A percentile compares a stretch with the other conserved stretches of the same genome.
Conservation (phyloP, 257 asterid species). For the Marsdenia floribunda region DNA sequence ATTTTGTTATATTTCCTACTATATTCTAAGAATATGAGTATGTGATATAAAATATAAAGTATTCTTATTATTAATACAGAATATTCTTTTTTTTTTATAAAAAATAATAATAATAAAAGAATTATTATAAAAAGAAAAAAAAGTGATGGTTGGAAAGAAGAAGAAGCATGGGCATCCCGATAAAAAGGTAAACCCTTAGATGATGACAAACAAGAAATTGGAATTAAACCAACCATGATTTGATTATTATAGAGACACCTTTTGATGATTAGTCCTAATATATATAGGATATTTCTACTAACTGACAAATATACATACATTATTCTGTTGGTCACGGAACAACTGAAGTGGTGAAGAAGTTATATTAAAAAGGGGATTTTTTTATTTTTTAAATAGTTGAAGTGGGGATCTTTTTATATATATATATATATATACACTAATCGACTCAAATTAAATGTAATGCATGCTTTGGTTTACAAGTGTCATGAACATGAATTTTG, state of each 20-base stretch:
- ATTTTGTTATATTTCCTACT: background rate
- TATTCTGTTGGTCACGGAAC: conserved; percentile 32
- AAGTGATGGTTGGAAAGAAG: background rate
- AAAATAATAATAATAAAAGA: too few species aligned
- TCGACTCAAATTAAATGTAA: too few species aligned
- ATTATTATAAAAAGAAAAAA: too few species aligned
- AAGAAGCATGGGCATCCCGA: background rate
- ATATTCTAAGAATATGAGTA: too few species aligned
- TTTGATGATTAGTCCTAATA: conserved; percentile 5
- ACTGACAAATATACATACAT: conserved; percentile 45
- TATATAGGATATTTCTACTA: conserved; percentile 16
- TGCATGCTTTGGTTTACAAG: background rate
- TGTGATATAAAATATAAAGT: too few species aligned
- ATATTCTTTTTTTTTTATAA: too few species aligned
- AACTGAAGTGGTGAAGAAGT: too few species aligned
- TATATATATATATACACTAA: too few species aligned
- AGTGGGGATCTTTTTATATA: background rate
- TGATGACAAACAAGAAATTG: conserved; percentile 12
- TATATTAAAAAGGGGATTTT: too few species aligned
- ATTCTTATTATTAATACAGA: too few species aligned
- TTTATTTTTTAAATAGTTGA: too few species aligned
- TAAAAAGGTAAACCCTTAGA: background rate
- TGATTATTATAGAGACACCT: background rate
- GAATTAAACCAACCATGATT: background rate
- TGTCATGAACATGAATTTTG: background rate